phyloP scores from a whole-genome alignment of 306 rosid genomes.

The Dalbergia cochinchinensis region DNA sequence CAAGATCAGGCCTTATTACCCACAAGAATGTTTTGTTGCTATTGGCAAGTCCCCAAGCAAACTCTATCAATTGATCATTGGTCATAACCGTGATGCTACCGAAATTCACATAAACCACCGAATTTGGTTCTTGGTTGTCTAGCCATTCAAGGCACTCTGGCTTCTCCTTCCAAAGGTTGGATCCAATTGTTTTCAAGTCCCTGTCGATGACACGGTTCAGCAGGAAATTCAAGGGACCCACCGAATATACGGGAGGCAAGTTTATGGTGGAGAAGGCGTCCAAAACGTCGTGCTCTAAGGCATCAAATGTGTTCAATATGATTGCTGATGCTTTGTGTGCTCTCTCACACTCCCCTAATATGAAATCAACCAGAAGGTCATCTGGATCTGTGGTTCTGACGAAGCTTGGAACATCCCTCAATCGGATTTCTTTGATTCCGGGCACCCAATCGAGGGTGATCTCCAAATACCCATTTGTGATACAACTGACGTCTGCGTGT shows the following conservation, averaged over 20 bases:
- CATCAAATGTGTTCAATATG: slow-evolving; percentile 67
- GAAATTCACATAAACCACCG: slow-evolving; percentile 75
- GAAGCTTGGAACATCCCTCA: slow-evolving; percentile 65
- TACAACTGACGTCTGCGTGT: slow-evolving; percentile 56
- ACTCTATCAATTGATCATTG: slow-evolving; percentile 58
- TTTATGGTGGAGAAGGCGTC: slow-evolving; percentile 46
- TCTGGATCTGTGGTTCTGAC: slow-evolving; percentile 37
- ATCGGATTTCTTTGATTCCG: slow-evolving; percentile 66
- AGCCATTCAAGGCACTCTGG: slow-evolving; percentile 69
- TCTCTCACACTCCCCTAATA: slow-evolving; percentile 34
- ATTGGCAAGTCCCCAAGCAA: slow-evolving; percentile 76
- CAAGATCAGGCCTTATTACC: slow-evolving; percentile 71
- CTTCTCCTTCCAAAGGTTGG: slow-evolving; percentile 82
- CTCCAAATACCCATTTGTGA: slow-evolving; percentile 67
- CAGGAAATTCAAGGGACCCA: slow-evolving; percentile 66
- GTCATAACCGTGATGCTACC: slow-evolving; percentile 78
- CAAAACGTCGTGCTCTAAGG: slow-evolving; percentile 57
- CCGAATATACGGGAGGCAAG: slow-evolving; percentile 60
- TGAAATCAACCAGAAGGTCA: slow-evolving; percentile 45
- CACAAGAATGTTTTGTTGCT: slow-evolving; percentile 61
- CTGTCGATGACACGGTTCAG: slow-evolving; percentile 31
- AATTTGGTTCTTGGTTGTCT: slow-evolving; percentile 44
- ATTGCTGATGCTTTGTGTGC: slow-evolving; percentile 60
- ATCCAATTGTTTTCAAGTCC: slow-evolving; percentile 42
- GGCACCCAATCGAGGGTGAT: slow-evolving; percentile 67